Evolutionary conservation across 306 rosid genomes (phyloP).

Genomic region (Myrica gale): DNA sequence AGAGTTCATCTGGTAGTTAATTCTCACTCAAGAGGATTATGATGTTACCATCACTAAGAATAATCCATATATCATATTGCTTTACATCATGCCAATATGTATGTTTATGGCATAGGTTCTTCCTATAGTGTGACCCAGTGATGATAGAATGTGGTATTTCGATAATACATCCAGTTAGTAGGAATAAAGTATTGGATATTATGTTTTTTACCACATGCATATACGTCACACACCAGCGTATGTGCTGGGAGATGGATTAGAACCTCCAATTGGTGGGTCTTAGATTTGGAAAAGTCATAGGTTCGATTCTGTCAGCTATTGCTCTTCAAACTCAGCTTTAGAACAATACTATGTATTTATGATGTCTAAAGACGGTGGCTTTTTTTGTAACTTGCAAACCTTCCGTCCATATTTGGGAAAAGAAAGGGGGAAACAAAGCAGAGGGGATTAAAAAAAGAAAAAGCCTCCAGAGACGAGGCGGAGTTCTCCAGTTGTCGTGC

Average conservation of each 20-base stretch:
- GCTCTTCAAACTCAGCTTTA: too few relatives aligned
- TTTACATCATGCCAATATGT: neutral
- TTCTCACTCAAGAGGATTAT: neutral
- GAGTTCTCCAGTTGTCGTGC: conserved; percentile 3
- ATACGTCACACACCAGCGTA: neutral
- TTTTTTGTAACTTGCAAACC: neutral
- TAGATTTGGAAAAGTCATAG: too few relatives aligned
- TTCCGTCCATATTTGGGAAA: neutral
- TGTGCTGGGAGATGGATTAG: neutral
- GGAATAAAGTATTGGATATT: neutral
- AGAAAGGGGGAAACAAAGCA: neutral
- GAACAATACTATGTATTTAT: neutral
- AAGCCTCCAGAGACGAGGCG: conserved; percentile 1
- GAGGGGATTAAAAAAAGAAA: neutral
- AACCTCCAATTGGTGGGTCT: neutral
- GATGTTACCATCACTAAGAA: too few relatives aligned
- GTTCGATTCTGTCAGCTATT: too few relatives aligned
- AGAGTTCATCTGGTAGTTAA: neutral
- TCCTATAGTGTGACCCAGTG: neutral
- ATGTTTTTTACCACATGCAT: neutral
- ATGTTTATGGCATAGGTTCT: neutral
- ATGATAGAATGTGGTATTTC: neutral
- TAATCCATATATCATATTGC: neutral
- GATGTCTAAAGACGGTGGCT: neutral
- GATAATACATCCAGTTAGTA: neutral